Evolutionary conservation across 768 basidiomycete genomes (phyloP).

Genomic region (Thelephora ganbajun): DNA sequence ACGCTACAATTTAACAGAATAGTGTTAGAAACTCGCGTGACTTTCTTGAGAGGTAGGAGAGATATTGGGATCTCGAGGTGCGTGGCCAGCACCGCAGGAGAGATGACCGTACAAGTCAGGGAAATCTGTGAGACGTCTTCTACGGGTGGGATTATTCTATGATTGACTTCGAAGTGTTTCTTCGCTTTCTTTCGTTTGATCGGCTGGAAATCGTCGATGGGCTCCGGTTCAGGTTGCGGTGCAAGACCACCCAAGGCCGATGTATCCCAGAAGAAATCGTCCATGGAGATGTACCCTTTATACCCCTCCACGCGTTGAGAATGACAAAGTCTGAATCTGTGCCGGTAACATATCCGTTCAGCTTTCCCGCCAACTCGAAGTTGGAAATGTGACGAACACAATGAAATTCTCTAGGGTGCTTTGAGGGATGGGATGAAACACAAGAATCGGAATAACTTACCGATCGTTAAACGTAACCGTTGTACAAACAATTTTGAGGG

Average conservation of each 20-base stretch:
- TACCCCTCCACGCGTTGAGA: slow-evolving; percentile 64
- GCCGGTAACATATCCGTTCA: slow-evolving; percentile 63
- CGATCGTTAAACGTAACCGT: too few relatives aligned
- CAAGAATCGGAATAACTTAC: too few relatives aligned
- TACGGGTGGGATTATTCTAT: slow-evolving; percentile 41
- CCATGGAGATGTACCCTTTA: slow-evolving; percentile 61
- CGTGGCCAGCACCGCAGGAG: slow-evolving; percentile 43
- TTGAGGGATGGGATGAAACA: too few relatives aligned
- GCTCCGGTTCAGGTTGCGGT: slow-evolving; percentile 9
- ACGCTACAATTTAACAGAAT: too few relatives aligned
- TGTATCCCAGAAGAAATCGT: slow-evolving; percentile 57
- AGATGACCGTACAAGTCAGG: slow-evolving; percentile 45
- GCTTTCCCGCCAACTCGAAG: slow-evolving; percentile 64
- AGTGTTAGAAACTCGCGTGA: slow-evolving; percentile 46
- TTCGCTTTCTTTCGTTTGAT: slow-evolving; percentile 43
- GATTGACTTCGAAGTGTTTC: slow-evolving; percentile 15
- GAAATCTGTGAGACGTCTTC: slow-evolving; percentile 17
- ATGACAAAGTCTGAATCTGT: slow-evolving; percentile 78
- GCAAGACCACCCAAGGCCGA: slow-evolving; percentile 6
- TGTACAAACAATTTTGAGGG: too few relatives aligned
- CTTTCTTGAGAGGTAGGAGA: slow-evolving; percentile 66
- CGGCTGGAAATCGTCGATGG: slow-evolving; percentile 43
- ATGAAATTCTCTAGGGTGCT: too few relatives aligned
- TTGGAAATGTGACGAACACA: too few relatives aligned
- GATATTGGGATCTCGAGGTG: slow-evolving; percentile 56